These are phyloP conservation scores for Macadamia tetraphylla DNA, from an alignment of 164 flowering plant species.

Conservation along the genomic window DNA sequence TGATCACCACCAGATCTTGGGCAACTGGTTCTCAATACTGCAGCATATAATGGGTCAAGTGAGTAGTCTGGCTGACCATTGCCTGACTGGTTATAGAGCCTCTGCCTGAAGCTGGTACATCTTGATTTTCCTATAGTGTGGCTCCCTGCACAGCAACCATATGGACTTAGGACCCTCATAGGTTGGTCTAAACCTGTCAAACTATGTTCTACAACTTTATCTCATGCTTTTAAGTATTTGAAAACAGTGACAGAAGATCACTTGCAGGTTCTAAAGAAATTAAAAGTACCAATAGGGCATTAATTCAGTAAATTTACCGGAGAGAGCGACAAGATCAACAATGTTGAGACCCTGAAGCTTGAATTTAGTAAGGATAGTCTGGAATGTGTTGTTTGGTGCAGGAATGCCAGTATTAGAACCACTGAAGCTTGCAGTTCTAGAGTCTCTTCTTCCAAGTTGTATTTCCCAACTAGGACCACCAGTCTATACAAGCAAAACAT, in stretches of 20 bases:
- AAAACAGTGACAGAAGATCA: no score
- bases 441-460: slow-evolving; percentile 83
- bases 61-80: slow-evolving; percentile 66
- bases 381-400: slow-evolving; percentile 44
- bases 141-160: slow-evolving; percentile 55
- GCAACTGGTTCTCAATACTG: slow-evolving; percentile 53
- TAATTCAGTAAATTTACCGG: slow-evolving; percentile 40
- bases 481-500: slow-evolving; percentile 29
- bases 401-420: not conserved
- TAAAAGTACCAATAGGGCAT: no score
- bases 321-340: slow-evolving; percentile 83
- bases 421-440: slow-evolving; percentile 69
- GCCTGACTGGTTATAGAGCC: slow-evolving; percentile 89
- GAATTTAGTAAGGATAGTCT: slow-evolving; percentile 84
- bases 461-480: slow-evolving; percentile 59
- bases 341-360: slow-evolving; percentile 59
- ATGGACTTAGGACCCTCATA: no score
- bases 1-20: slow-evolving; percentile 58
- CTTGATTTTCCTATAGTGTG: slow-evolving; percentile 90
- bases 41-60: slow-evolving; percentile 59
- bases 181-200: no score
- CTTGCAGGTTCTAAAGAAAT: no score
- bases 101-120: slow-evolving; percentile 91
- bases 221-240: no score
- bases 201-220: no score